Base-by-base conservation (phyloP, 805 yeast genomes). In the Maudiozyma saulgeensis region DNA sequence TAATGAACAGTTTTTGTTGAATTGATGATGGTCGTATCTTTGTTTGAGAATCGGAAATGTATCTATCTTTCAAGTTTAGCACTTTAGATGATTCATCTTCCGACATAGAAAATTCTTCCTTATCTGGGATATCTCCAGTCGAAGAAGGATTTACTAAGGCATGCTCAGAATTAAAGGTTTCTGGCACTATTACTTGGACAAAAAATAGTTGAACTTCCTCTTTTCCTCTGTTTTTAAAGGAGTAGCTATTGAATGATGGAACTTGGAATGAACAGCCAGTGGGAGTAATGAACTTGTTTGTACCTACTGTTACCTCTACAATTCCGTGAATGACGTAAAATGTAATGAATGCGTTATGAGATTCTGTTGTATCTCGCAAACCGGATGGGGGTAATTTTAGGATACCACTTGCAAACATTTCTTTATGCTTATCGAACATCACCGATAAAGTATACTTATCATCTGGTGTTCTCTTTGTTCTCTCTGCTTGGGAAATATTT, bases 211-310 rank as follows among this genome's bases (percentile, higher is more conserved):
- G 74, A 0, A 84, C 88, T 34, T 73, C 73, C 16, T 68, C 70
- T 32, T 72, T 68, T 0, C 89, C 84, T 40, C 72, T 73, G 60
- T 87, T 87, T 44, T 73, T 74, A 54, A 89, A 75, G 16, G 84
- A 78, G 64, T 87, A 88, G 41, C 75, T 73, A 60, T 85, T 86
- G 5, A 82, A 84, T 68, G 84, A 77, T 0, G 96, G 96, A 6
- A 90, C 75, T 58, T 84, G 86, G 58, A 89, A 82, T 4, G 91
- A 78, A 47, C 95, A 84, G 1, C 96, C 96, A 49, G 74, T 70
- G 0, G 78, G 73, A 6, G 82, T 84, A 4, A 80, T 67, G 61
- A 89, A 86, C 21, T 69, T 72, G 19, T 72, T 74, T 6, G 77
- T 78, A 18, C 79, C 76, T 4, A 89, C 54, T 1, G 80, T 77